phyloP scores from a whole-genome alignment of 2,329 filamentous ascomycete genomes.

The Ophiostoma australiae region DNA sequence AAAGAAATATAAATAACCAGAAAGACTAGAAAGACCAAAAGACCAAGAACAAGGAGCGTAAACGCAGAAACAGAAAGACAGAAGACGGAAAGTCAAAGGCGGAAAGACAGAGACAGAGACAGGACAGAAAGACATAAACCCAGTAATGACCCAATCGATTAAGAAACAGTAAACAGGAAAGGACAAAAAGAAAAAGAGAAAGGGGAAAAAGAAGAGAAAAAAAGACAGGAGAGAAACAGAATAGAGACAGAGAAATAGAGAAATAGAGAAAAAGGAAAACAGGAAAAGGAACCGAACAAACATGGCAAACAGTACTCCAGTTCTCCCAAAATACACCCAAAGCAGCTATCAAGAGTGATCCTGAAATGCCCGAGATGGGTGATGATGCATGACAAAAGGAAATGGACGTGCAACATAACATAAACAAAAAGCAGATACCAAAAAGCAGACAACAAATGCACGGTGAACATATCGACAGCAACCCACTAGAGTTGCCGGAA shows the following conservation, averaged over 20 bases:
- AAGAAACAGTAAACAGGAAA: conserved; percentile 6
- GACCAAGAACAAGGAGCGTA: neutral
- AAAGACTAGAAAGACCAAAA: conserved; percentile 8
- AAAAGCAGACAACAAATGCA: neutral
- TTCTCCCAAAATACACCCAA: conserved; percentile 13
- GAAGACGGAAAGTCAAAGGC: neutral
- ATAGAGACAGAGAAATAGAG: no score
- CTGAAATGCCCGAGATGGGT: neutral
- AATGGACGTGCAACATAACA: conserved; percentile 14
- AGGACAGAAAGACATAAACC: neutral
- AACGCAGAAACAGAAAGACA: conserved; percentile 9
- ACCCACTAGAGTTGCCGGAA: neutral
- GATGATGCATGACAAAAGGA: conserved; percentile 16
- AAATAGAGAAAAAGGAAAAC: neutral
- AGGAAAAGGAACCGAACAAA: neutral
- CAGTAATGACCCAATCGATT: conserved; percentile 5
- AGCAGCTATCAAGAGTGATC: neutral
- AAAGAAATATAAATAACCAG: conserved; percentile 9
- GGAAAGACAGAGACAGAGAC: neutral
- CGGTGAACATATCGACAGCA: neutral
- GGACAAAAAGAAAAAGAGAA: neutral
- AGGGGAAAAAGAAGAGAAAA: conserved; percentile 11
- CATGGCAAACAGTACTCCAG: neutral
- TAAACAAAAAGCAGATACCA: neutral
- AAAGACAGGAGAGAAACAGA: conserved; percentile 12